Base-by-base conservation (phyloP, 1,284 basidiomycete species). In the Boletus smithii region DNA sequence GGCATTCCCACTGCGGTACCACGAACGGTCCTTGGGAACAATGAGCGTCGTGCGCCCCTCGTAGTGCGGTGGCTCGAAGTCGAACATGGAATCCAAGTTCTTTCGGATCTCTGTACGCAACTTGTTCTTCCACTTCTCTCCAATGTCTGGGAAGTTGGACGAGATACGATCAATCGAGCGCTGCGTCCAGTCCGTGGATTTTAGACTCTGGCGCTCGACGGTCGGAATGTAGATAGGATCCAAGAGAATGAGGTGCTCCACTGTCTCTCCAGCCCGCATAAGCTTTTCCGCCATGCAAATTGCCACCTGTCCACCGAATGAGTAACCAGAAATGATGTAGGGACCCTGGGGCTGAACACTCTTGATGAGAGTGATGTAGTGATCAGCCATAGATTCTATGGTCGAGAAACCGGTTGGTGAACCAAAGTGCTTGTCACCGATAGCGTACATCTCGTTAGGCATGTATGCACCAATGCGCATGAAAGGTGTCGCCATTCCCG, bases 361-460 rank as follows among this genome's bases (percentile, higher is more conserved):
- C 39, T 55, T 59, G 38, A 63, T 44, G 24, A 63, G 63, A 31
- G 61, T 46, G 39, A 63, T 65, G 39, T 63, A 63, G 43, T 63
- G 63, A 33, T 63, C 59, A 1, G 55, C 63, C 61, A 63, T 65
- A 0, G 61, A 51, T 36, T 65, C 61, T 14, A 63, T 50, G 14
- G 59, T 46, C 17, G 54, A 50, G 51, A 63, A 65, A 27, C 61
- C 61, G 0, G 51, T 60, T n/a, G 57, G 32, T 5, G 57, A 65
- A 18, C 61, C 61, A 30, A 63, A 65, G 40, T 63, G 53, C 23
- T 53, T 61, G 49, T 63, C 61, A 20, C 63, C 63, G 16, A 63
- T 63, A 6, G 61, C 61, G 27, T 65, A 63, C 59, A 65, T 63
- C 55, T 65, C 63, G 37, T 52, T 63, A 0, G 61, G 61, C 61